These are phyloP conservation scores for Neoboletus brunneissimus DNA, from an alignment of 768 basidiomycete genomes.

Conservation along the genomic window DNA sequence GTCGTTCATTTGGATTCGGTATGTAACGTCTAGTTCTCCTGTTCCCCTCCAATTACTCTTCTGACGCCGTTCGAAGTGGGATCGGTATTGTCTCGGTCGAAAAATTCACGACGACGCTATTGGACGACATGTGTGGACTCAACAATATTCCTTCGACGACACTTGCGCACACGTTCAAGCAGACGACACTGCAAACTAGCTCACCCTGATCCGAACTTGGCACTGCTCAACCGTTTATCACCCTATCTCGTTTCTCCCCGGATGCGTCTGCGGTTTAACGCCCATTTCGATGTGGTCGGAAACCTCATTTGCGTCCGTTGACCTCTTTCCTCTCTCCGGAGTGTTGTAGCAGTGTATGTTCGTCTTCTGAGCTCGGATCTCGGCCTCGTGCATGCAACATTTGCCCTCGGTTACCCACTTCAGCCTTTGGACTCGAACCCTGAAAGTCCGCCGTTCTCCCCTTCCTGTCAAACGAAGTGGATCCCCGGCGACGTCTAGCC, in stretches of 20 bases:
- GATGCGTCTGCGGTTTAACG: not conserved
- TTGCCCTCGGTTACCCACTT: not conserved
- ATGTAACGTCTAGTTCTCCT: not conserved
- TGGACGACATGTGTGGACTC: constrained; percentile 7
- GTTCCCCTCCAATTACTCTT: not conserved
- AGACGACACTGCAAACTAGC: constrained; percentile 9
- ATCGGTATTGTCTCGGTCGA: constrained; percentile 8
- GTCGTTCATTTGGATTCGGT: not conserved
- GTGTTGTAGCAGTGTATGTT: constrained; percentile 7
- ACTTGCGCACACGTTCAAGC: constrained; percentile 9
- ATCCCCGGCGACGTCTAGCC: not conserved
- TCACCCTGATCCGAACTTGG: constrained; percentile 7
- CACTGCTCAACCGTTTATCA: constrained; percentile 1
- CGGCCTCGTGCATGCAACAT: constrained; percentile 10
- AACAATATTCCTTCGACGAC: constrained; percentile 12
- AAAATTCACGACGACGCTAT: constrained; percentile 9
- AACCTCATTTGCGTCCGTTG: constrained; percentile 4
- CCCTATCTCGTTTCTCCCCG: constrained; percentile 6
- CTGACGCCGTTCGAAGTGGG: not conserved
- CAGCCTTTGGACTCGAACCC: not conserved
- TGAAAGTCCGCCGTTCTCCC: too few relatives aligned
- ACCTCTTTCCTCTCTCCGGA: not conserved
- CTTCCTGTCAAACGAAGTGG: not conserved
- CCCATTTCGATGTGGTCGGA: constrained; percentile 12
- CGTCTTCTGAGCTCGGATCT: constrained; percentile 10